A percentile compares a stretch with the other conserved stretches of the same genome.
phyloP scores from a whole-genome alignment of 2,329 filamentous ascomycete species.

The Stagonosporopsis rhizophila region DNA sequence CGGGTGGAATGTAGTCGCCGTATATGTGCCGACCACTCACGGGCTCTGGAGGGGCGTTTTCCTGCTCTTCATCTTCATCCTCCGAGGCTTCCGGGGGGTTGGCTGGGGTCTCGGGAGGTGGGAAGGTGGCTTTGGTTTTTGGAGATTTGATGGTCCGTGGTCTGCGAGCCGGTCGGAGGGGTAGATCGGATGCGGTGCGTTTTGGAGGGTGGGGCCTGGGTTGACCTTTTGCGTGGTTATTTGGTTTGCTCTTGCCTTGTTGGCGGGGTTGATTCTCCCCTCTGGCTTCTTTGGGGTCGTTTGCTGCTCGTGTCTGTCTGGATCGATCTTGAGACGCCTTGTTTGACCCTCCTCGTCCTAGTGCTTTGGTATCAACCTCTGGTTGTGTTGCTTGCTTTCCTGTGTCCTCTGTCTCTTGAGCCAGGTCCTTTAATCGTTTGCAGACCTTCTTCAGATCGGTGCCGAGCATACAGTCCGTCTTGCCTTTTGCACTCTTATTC shows the following conservation, averaged over 20 bases:
- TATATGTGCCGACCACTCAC: conserved; percentile 17
- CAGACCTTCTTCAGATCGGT: conserved; percentile 3
- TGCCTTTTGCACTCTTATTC: background rate
- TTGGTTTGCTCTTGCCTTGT: background rate
- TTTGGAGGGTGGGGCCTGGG: background rate
- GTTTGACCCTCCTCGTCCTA: background rate
- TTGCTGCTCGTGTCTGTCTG: background rate
- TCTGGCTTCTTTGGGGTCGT: background rate
- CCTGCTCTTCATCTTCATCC: background rate
- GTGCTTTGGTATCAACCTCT: background rate
- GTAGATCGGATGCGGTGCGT: conserved; percentile 11
- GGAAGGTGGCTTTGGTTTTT: background rate
- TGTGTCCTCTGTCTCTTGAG: background rate
- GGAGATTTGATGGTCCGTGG: background rate
- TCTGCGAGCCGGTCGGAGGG: conserved; percentile 4
- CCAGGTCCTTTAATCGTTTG: background rate
- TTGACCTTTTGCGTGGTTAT: background rate
- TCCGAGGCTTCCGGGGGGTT: conserved; percentile 5
- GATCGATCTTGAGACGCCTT: background rate
- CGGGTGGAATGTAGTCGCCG: conserved; percentile 9
- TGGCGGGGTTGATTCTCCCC: background rate
- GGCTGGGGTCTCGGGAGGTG: conserved; percentile 10
- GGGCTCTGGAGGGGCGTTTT: conserved; percentile 8
- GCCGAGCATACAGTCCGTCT: background rate
- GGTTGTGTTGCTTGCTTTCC: background rate